Evolutionary conservation across 306 rosid species (phyloP), one percentile per base, ranked within the genome.

Genomic region (Purshia tridentata): DNA sequence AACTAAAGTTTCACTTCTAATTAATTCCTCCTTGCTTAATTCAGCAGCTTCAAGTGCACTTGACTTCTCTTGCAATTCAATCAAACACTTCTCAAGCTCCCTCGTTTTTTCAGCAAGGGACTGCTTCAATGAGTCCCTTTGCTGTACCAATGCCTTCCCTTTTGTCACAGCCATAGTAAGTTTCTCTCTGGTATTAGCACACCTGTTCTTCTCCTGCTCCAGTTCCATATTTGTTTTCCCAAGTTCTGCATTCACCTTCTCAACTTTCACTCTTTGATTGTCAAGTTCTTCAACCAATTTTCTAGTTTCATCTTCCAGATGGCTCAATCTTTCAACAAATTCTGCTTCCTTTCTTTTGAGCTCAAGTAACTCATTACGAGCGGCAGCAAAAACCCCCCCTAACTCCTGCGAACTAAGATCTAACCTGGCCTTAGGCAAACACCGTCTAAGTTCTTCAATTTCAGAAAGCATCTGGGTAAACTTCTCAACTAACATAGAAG

Each of bases 71-170:
- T 85, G 88, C 81, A 94, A 77, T 78, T 87, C 95, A 48, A 37
- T 66, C 64, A 74, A 80, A 81, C 79, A 81, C 81, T 88, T 88
- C 72, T 89, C 93, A 63, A 90, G 91, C 88, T 88, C 92, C 40
- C 77, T 81, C 65, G 80, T 79, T 64, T 86, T 91, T 35, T 86
- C 96, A 47, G 89, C 91, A 78, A 91, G 68, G 59, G 87, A 78
- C n/a, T 72, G 83, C 84, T 89, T 89, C 80, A 94, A 81, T 4
- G 85, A 82, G 82, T 91, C 96, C 76, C 97, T 87, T 81, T 95
- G 96, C 65, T 95, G 99, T 75, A 95, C 96, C 86, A 95, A 77
- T 4, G 93, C 98, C 86, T 95, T 95, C 56, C 99, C 99, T 81
- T 95, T 95, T 39, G 97, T 88, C 76, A 95, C 97, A 69, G 98